A percentile compares a stretch with the other conserved stretches of the same genome.
Conservation (phyloP, 2,329 filamentous ascomycete species). For the Aspergillus sojae region DNA sequence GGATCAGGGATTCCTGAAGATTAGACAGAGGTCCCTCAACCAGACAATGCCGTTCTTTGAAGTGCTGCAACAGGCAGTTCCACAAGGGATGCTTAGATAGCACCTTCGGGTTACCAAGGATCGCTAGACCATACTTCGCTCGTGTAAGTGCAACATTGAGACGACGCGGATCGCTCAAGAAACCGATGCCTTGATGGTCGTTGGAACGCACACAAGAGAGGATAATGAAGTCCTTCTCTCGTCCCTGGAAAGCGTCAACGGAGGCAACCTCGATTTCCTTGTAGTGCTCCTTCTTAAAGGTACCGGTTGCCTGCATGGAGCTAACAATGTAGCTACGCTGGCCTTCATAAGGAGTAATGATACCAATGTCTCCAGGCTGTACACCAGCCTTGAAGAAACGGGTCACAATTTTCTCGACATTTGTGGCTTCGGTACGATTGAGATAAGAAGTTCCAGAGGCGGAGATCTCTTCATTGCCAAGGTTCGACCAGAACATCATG, state of each 20-base stretch:
- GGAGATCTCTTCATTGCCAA: slow-evolving; percentile 97
- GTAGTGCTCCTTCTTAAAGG: slow-evolving; percentile 97
- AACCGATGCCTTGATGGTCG: slow-evolving; percentile 98
- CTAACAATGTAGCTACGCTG: slow-evolving; percentile 98
- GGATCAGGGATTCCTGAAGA: slow-evolving; percentile 89
- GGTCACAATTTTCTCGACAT: slow-evolving; percentile 97
- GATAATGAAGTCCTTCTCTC: slow-evolving; percentile 99
- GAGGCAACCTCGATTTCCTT: slow-evolving; percentile 98
- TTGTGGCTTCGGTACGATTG: slow-evolving; percentile 94
- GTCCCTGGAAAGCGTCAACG: slow-evolving; percentile 96
- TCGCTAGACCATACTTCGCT: slow-evolving; percentile 94
- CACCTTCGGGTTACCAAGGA: slow-evolving; percentile 96
- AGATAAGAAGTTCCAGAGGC: slow-evolving; percentile 97
- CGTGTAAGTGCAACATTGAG: slow-evolving; percentile 96
- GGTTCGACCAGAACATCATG: slow-evolving; percentile 99
- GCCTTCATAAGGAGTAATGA: slow-evolving; percentile 98
- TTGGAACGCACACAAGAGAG: slow-evolving; percentile 97
- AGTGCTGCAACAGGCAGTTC: slow-evolving; percentile 93
- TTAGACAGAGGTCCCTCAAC: slow-evolving; percentile 95
- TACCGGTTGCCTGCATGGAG: slow-evolving; percentile 98
- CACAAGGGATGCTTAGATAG: slow-evolving; percentile 96
- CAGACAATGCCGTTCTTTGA: slow-evolving; percentile 94
- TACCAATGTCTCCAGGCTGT: slow-evolving; percentile 89
- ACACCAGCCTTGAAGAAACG: slow-evolving; percentile 99
- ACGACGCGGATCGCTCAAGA: slow-evolving; percentile 95